Base-by-base conservation (phyloP, 1,284 basidiomycete genomes). In the Irpex sp. region DNA sequence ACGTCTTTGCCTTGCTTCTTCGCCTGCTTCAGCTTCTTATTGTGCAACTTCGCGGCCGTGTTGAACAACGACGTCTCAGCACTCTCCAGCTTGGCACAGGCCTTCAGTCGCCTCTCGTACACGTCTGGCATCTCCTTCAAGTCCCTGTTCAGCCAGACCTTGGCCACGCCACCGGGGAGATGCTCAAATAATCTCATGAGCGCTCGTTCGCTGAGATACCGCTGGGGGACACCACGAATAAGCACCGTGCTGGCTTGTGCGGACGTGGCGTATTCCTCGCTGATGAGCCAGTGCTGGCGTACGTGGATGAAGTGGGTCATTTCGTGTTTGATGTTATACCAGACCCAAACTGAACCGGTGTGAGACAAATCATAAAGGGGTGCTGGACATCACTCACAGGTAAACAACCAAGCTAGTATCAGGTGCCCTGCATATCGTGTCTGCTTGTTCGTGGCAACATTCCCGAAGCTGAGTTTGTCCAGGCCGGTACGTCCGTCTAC, bases 141-240 rank as follows among this genome's bases (percentile, higher is more conserved):
- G 72, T 97, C 86, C 40, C 89, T 84, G 74, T 94, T 94, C 51
- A 98, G 82, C 96, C 97, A 99, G 38, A 99, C 86, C 64, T 88
- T 87, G 68, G 87, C 88, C 4, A 95, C 90, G 17, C 94, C 94
- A 5, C 94, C 94, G 1, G 94, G 93, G 4, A 96, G 81, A 65
- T 87, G 82, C 31, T 83, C 82, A 74, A 89, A 94, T n/a, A 92
- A 75, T 62, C 80, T 79, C 54, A 78, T 81, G 37, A 98, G 82
- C 21, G 89, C 88, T 19, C 83, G 78, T 66, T 85, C 83, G 5
- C 81, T 83, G 48, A 95, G 86, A 70, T 91, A 89, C 61, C 88
- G 84, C 54, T 84, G 76, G n/a, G 96, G 95, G 5, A 99, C 87
- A 55, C 94, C 94, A 13, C 94, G 94, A 67, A 98, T 82, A 56